A percentile compares a stretch with the other conserved stretches of the same genome.
phyloP scores from a whole-genome alignment of 1,284 basidiomycete genomes.

The Malassezia psittaci region DNA sequence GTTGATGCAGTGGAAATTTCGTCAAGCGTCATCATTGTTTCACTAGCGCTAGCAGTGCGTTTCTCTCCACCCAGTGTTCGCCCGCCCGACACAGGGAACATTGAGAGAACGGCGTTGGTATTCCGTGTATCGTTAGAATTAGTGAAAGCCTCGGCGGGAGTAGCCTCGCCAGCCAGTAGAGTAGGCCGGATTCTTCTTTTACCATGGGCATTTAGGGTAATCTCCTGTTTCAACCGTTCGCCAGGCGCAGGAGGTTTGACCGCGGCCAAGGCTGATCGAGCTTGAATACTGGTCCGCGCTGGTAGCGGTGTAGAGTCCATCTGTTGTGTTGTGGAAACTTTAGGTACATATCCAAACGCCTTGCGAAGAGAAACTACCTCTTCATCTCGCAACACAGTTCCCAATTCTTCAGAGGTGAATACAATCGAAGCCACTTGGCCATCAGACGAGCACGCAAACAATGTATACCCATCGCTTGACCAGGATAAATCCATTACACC shows the following conservation, averaged over 20 bases:
- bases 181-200: conserved; percentile 62
- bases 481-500: conserved; percentile 93
- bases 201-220: conserved; percentile 49
- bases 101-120: neutral
- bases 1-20: neutral
- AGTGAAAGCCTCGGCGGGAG: conserved; percentile 13
- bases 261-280: conserved; percentile 36
- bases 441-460: conserved; percentile 92
- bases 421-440: conserved; percentile 80
- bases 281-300: conserved; percentile 4
- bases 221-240: conserved; percentile 40
- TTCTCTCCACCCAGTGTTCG: conserved; percentile 65
- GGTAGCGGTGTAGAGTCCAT: neutral
- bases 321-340: neutral
- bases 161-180: conserved; percentile 45
- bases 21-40: conserved; percentile 47
- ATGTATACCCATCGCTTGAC: conserved; percentile 67
- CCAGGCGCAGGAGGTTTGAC: conserved; percentile 28
- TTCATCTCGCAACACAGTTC: conserved; percentile 65
- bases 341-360: conserved; percentile 21
- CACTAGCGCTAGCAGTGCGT: conserved; percentile 50
- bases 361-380: conserved; percentile 47
- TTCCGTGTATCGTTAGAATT: conserved; percentile 7
- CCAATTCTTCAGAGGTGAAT: conserved; percentile 69
- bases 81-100: conserved; percentile 26